Conservation (phyloP, 768 basidiomycete genomes). For the Xanthoconium stramineum region DNA sequence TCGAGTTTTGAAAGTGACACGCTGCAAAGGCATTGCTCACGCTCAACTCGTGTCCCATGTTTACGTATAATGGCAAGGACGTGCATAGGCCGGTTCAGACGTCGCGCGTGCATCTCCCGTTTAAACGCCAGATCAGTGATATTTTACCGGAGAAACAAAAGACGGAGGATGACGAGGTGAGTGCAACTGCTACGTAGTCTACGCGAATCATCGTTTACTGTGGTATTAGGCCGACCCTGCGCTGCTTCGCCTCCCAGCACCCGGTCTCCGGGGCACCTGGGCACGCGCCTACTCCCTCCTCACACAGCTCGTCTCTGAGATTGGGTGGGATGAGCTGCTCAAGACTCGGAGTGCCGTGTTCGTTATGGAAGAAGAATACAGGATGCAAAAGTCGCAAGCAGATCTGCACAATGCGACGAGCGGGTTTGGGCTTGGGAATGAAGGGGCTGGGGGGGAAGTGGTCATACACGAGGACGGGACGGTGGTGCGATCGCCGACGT, state of each 20-base stretch:
- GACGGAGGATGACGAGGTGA: constrained; percentile 82
- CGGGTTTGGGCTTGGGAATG: neutral
- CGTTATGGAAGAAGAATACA: constrained; percentile 99
- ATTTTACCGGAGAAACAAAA: constrained; percentile 83
- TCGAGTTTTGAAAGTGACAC: neutral
- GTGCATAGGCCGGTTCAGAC: constrained; percentile 82
- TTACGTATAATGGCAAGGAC: constrained; percentile 97
- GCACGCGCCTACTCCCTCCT: constrained; percentile 90
- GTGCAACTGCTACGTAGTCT: neutral
- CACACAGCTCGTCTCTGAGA: constrained; percentile 85
- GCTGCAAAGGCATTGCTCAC: constrained; percentile 68
- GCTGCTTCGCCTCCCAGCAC: constrained; percentile 90
- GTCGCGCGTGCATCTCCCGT: constrained; percentile 79
- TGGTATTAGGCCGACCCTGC: constrained; percentile 81
- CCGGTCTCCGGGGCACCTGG: constrained; percentile 93
- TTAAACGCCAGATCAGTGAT: constrained; percentile 81
- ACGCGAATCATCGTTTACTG: no score
- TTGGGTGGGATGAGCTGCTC: constrained; percentile 98
- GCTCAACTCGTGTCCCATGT: constrained; percentile 99
- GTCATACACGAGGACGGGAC: constrained; percentile 68
- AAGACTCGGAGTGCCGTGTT: constrained; percentile 93
- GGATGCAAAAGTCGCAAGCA: constrained; percentile 86
- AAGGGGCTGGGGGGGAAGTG: constrained; percentile 17
- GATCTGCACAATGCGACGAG: constrained; percentile 51
- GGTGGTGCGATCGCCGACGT: constrained; percentile 24